Evolutionary conservation across 768 basidiomycete species (phyloP).

Genomic region (Tylopilus vinaceipallidus): DNA sequence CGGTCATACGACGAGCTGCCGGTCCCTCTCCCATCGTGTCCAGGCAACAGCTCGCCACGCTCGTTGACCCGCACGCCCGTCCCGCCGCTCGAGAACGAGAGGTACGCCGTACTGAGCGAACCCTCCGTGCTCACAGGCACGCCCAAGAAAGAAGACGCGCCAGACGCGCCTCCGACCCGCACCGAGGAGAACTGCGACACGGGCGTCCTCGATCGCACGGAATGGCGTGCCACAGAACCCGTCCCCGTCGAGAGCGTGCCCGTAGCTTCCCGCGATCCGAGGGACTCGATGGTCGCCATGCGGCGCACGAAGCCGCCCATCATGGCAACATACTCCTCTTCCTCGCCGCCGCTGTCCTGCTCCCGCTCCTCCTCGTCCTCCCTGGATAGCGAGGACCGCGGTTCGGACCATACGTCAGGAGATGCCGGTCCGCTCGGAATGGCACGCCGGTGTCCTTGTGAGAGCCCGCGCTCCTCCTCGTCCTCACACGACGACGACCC

Average conservation of each 20-base stretch:
- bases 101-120: slow-evolving; percentile 25
- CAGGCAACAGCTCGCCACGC: slow-evolving; percentile 25
- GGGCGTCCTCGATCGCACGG: slow-evolving; percentile 26
- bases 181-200: slow-evolving; percentile 27
- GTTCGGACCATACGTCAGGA: slow-evolving; percentile 15
- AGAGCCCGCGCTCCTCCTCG: not conserved
- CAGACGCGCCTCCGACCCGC: slow-evolving; percentile 15
- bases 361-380: slow-evolving; percentile 3
- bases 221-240: slow-evolving; percentile 27
- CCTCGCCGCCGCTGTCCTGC: slow-evolving; percentile 17
- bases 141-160: slow-evolving; percentile 2
- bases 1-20: slow-evolving; percentile 10
- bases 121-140: slow-evolving; percentile 1
- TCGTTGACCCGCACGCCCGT: slow-evolving; percentile 25
- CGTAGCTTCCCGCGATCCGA: slow-evolving; percentile 60
- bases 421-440: slow-evolving; percentile 1
- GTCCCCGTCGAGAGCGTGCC: slow-evolving; percentile 29
- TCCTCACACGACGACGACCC: slow-evolving; percentile 8
- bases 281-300: slow-evolving; percentile 80
- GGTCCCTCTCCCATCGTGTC: not conserved
- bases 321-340: slow-evolving; percentile 47
- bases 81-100: slow-evolving; percentile 26
- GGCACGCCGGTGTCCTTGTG: not conserved
- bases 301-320: slow-evolving; percentile 64
- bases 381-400: slow-evolving; percentile 10